Evolutionary conservation across 257 asterid species (phyloP), one percentile per base, ranked within the genome.

Genomic region (Jacaranda mimosifolia): DNA sequence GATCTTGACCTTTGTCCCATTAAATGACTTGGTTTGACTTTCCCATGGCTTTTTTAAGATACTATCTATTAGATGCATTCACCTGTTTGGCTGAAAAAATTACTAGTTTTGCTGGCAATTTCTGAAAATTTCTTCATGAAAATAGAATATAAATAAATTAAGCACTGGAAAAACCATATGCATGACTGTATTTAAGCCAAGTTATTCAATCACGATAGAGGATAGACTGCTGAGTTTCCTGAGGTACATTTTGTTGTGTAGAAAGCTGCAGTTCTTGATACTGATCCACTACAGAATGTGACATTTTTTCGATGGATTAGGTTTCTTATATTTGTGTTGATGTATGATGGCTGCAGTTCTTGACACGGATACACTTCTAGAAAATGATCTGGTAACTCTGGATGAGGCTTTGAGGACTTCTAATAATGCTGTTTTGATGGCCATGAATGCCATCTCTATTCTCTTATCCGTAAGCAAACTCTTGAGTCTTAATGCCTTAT

Each of bases 381-480:
- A 90, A 60, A 93, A 89, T 85, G 98, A 95, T 84, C 80, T 91
- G 81, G 91, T 95, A 58, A 95, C 99, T 56, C 86, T 95, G 77
- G 99, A 95, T 76, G 99, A 95, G 88, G 98, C 99, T 68, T 75
- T 90, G 79, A 93, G 82, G 86, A 88, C 97, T 75, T 87, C 92
- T 39, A 86, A 90, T 46, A 88, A 88, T 86, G 97, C 98, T 68
- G 97, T 88, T 82, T 78, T 95, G 82, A 93, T 95, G 98, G 97
- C 98, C 65, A 80, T 90, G 84, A 90, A 93, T 82, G 96, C 97
- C 79, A 89, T 93, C 70, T 86, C 96, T 35, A 57, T 90, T 86
- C 87, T 95, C 52, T 81, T 83, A 73, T 90, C 93, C 72, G 99
- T 95, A 85, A 85, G 98, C 66, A 74, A 63, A 52, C 65, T 62